Evolutionary conservation across 352 stramenopile genomes (phyloP).

Genomic region (Phytopythium helicoides): DNA sequence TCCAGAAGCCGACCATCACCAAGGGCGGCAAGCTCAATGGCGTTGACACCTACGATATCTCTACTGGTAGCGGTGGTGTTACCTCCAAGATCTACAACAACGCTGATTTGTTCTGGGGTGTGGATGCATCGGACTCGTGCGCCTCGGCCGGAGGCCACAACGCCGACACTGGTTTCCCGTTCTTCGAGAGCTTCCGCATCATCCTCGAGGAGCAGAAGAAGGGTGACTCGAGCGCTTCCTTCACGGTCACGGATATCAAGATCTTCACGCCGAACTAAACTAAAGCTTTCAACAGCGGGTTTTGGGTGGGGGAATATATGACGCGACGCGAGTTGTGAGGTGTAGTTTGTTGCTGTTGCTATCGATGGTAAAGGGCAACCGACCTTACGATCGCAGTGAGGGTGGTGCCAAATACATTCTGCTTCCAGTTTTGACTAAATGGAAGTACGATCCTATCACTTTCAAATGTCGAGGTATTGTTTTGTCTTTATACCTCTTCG

Average conservation of each 20-base stretch:
- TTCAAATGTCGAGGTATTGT: too few relatives aligned
- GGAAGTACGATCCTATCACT: too few relatives aligned
- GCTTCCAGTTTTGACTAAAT: too few relatives aligned
- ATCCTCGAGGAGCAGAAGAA: slow-evolving; percentile 81
- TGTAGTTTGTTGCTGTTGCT: too few relatives aligned
- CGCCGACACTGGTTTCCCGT: slow-evolving; percentile 62
- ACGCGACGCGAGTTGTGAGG: not conserved
- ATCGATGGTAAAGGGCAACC: too few relatives aligned
- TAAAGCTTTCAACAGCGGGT: not conserved
- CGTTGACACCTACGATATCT: slow-evolving; percentile 62
- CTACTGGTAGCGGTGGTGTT: slow-evolving; percentile 31
- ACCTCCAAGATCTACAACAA: slow-evolving; percentile 84
- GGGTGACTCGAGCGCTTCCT: slow-evolving; percentile 55
- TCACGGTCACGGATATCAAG: slow-evolving; percentile 75
- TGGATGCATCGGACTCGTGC: slow-evolving; percentile 34
- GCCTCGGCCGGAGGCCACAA: slow-evolving; percentile 53
- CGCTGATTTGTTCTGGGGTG: slow-evolving; percentile 64
- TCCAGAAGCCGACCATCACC: slow-evolving; percentile 66
- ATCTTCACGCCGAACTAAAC: slow-evolving; percentile 64
- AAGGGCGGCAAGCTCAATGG: slow-evolving; percentile 52
- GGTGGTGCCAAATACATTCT: too few relatives aligned
- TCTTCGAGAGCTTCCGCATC: slow-evolving; percentile 75
- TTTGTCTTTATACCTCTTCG: too few relatives aligned
- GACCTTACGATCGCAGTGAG: too few relatives aligned
- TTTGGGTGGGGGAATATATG: not conserved